Evolutionary conservation across 1,284 basidiomycete species (phyloP).

Genomic region (Caloboletus firmus): DNA sequence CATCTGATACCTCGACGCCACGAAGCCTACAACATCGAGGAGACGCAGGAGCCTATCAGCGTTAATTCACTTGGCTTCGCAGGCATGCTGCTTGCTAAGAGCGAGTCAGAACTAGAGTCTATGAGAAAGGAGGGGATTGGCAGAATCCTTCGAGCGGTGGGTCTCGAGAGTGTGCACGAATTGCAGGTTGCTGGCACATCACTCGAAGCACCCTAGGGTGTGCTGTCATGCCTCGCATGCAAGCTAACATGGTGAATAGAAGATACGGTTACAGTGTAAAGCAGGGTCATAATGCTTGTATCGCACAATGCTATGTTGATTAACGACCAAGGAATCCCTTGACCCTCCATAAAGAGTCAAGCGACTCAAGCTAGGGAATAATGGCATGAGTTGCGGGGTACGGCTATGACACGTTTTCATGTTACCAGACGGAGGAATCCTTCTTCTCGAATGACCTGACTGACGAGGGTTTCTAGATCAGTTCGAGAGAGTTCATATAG

Average conservation of each 20-base stretch:
- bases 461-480: slow-evolving; percentile 49
- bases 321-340: slow-evolving; percentile 40
- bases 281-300: not conserved
- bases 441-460: slow-evolving; percentile 55
- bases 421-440: slow-evolving; percentile 52
- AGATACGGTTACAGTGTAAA: not conserved
- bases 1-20: slow-evolving; percentile 75
- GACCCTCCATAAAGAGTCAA: slow-evolving; percentile 39
- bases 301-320: slow-evolving; percentile 1
- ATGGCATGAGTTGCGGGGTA: slow-evolving; percentile 19
- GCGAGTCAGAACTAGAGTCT: slow-evolving; percentile 66
- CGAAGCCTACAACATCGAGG: slow-evolving; percentile 52
- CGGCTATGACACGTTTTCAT: not conserved
- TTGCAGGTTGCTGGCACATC: slow-evolving; percentile 49
- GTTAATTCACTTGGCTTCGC: slow-evolving; percentile 87
- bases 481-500: slow-evolving; percentile 48
- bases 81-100: slow-evolving; percentile 82
- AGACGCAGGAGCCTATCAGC: slow-evolving; percentile 56
- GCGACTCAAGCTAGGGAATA: slow-evolving; percentile 40
- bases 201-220: slow-evolving; percentile 27
- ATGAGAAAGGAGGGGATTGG: slow-evolving; percentile 61
- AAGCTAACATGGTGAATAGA: slow-evolving; percentile 2
- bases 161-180: slow-evolving; percentile 63
- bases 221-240: not conserved
- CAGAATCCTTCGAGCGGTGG: slow-evolving; percentile 61